Percentiles rank a stretch among this genome's conserved stretches.
Conservation (phyloP, 306 rosid genomes). For the Quercus berberidifolia region DNA sequence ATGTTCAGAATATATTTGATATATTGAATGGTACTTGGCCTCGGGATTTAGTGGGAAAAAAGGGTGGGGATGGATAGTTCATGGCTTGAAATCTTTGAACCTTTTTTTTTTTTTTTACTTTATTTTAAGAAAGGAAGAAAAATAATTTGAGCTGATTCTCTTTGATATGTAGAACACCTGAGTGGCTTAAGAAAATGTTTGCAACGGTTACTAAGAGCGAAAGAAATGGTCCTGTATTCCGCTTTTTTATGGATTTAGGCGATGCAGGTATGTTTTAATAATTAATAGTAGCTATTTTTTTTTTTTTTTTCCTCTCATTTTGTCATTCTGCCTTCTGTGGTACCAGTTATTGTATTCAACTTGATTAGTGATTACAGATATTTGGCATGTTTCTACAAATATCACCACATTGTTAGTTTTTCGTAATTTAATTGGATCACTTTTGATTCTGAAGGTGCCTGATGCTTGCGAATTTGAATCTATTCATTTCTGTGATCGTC, state of each 20-base stretch:
- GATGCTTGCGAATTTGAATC: too few relatives aligned
- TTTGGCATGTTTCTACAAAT: too few relatives aligned
- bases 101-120: neutral
- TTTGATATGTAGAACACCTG: conserved; percentile 67
- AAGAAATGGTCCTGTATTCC: conserved; percentile 89
- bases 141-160: neutral
- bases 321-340: too few relatives aligned
- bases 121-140: neutral
- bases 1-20: too few relatives aligned
- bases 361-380: neutral
- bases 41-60: too few relatives aligned
- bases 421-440: too few relatives aligned
- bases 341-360: neutral
- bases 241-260: conserved; percentile 94
- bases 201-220: conserved; percentile 72
- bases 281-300: neutral
- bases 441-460: too few relatives aligned
- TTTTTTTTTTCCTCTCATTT: too few relatives aligned
- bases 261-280: conserved; percentile 74
- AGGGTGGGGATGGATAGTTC: too few relatives aligned
- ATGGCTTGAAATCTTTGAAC: neutral
- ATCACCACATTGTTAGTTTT: too few relatives aligned
- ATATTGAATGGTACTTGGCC: too few relatives aligned
- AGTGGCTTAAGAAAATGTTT: conserved; percentile 91
- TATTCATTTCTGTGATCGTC: too few relatives aligned